Evolutionary conservation across 2,329 filamentous ascomycete species (phyloP).

Genomic region (Colletotrichum acutatum): DNA sequence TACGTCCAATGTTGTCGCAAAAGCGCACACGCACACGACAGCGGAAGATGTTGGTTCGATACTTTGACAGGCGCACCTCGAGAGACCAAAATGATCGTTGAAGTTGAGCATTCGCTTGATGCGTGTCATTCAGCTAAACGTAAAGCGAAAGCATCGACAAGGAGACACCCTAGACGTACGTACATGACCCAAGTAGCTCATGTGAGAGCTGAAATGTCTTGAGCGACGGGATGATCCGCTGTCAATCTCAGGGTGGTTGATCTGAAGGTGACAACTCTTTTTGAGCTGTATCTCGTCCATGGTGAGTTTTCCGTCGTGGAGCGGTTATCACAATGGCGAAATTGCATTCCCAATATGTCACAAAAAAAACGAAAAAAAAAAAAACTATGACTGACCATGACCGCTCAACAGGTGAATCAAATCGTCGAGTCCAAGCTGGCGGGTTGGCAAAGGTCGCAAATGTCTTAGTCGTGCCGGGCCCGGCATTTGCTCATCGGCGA

Average conservation of each 20-base stretch:
- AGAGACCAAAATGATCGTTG: background rate
- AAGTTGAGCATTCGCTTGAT: background rate
- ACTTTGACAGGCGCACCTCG: background rate
- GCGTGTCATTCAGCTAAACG: background rate
- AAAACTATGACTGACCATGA: background rate
- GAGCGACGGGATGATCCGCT: background rate
- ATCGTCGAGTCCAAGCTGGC: background rate
- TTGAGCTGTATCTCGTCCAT: background rate
- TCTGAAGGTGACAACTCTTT: too few species aligned
- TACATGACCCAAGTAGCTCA: background rate
- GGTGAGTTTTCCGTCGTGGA: background rate
- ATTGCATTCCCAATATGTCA: background rate
- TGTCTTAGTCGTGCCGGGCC: background rate
- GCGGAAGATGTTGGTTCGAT: background rate
- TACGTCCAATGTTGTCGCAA: background rate
- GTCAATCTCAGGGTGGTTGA: background rate
- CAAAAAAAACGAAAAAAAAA: too few species aligned
- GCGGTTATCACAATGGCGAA: background rate
- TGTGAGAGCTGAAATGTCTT: background rate
- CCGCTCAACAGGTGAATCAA: background rate
- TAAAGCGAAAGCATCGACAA: background rate
- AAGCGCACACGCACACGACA: background rate
- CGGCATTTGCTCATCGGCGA: background rate
- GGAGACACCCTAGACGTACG: background rate
- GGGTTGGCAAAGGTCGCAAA: background rate